Evolutionary conservation across 2,329 filamentous ascomycete genomes (phyloP).

Genomic region (Coniochaeta sp.): DNA sequence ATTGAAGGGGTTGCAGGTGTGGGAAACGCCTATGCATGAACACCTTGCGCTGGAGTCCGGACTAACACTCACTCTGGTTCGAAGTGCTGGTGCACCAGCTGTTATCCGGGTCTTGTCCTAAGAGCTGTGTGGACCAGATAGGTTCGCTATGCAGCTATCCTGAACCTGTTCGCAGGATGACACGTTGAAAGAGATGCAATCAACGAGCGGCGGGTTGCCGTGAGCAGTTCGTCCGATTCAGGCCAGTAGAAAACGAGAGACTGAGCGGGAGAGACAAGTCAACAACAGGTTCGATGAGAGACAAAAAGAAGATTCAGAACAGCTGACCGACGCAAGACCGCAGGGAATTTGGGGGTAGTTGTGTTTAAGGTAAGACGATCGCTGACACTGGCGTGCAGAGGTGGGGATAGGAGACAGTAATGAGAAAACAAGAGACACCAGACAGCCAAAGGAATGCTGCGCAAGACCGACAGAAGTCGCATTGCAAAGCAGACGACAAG

Average conservation of each 20-base stretch:
- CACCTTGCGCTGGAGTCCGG: background rate
- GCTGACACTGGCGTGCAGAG: constrained; percentile 1
- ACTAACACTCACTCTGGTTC: background rate
- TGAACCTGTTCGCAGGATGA: constrained; percentile 37
- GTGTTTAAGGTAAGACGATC: constrained; percentile 2
- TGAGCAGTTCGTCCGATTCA: constrained; percentile 18
- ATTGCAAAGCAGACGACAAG: constrained; percentile 1
- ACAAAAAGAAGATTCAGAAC: background rate
- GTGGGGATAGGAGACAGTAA: background rate
- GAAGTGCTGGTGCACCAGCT: background rate
- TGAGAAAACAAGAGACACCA: background rate
- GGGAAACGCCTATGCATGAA: background rate
- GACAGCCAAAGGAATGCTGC: constrained; percentile 1
- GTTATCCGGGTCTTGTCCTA: constrained; percentile 18
- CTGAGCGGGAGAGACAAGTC: background rate
- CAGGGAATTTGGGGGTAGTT: background rate
- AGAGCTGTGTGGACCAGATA: constrained; percentile 11
- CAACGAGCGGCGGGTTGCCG: constrained; percentile 27
- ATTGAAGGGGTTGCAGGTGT: background rate
- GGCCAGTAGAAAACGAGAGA: background rate
- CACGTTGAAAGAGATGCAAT: constrained; percentile 26
- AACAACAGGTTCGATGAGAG: background rate
- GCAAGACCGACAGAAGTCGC: constrained; percentile 1
- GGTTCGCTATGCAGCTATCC: constrained; percentile 34
- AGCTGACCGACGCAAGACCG: background rate